A percentile compares a stretch with the other conserved stretches of the same genome.
Evolutionary conservation across 768 basidiomycete species (phyloP).

Genomic region (Tephrocybe sp.): DNA sequence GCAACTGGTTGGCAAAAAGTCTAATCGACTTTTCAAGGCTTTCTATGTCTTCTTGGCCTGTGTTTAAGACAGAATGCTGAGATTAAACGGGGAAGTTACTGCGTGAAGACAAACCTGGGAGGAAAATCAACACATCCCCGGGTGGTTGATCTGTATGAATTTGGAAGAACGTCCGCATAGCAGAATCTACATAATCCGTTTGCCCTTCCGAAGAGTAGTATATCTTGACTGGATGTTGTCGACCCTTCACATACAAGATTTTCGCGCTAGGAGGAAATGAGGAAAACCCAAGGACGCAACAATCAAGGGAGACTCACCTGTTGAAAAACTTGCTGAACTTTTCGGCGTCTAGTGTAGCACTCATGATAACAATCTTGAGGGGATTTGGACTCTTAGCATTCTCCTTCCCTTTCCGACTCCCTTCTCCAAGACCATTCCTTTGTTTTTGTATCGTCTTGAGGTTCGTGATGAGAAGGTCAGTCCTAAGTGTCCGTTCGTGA

Average conservation of each 20-base stretch:
- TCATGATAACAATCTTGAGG: conserved; percentile 95
- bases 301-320: conserved; percentile 50
- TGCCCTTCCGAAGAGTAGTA: conserved; percentile 76
- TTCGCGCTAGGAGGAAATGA: conserved; percentile 59
- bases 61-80: not conserved
- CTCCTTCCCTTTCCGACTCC: conserved; percentile 46
- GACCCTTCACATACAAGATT: conserved; percentile 88
- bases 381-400: conserved; percentile 46
- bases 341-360: conserved; percentile 94
- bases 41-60: conserved; percentile 97
- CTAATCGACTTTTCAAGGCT: conserved; percentile 75
- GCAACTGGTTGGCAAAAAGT: conserved; percentile 68
- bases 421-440: conserved; percentile 48
- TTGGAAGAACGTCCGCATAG: conserved; percentile 92
- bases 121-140: conserved; percentile 92
- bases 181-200: conserved; percentile 84
- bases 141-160: conserved; percentile 78
- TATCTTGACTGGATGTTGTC: conserved; percentile 88
- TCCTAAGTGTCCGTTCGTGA: conserved; percentile 92
- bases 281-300: not conserved
- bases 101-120: conserved; percentile 59
- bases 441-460: conserved; percentile 77
- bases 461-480: conserved; percentile 90
- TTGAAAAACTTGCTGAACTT: conserved; percentile 89
- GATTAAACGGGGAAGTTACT: not conserved